Evolutionary conservation across 805 yeast species (phyloP).

Genomic region (Cyberlindnera petersonii): DNA sequence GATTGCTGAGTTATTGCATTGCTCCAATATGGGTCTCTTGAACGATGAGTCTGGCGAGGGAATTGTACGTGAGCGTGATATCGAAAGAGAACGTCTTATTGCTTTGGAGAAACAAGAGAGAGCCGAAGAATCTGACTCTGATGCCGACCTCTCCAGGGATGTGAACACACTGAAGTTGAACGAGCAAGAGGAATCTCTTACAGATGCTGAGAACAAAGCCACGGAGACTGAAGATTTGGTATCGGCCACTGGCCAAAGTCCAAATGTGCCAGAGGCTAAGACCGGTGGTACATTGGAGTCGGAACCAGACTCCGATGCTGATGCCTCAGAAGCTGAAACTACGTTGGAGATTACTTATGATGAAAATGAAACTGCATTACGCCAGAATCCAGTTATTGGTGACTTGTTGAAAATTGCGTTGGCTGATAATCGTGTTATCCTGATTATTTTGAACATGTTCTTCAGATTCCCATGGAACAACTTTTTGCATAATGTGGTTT

Average conservation of each 20-base stretch:
- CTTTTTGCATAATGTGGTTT: conserved; percentile 93
- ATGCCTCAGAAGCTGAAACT: conserved; percentile 15
- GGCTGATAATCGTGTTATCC: conserved; percentile 66
- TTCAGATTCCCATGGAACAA: conserved; percentile 94
- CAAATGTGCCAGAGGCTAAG: conserved; percentile 7
- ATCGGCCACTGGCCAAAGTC: not conserved
- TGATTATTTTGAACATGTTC: conserved; percentile 68
- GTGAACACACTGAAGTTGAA: conserved; percentile 22
- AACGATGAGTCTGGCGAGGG: conserved; percentile 73
- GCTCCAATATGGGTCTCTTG: conserved; percentile 93
- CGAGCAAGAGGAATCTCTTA: conserved; percentile 4
- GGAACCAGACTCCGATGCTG: conserved; percentile 27
- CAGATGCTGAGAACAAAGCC: conserved; percentile 18
- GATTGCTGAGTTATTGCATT: conserved; percentile 90
- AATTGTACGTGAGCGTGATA: conserved; percentile 65
- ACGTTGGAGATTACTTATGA: conserved; percentile 33
- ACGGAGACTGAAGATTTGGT: not conserved
- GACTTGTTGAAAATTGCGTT: conserved; percentile 81
- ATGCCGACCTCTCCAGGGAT: conserved; percentile 31
- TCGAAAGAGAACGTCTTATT: conserved; percentile 52
- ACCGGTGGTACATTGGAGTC: conserved; percentile 20
- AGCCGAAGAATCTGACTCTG: conserved; percentile 32
- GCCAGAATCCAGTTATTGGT: conserved; percentile 72
- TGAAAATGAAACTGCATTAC: conserved; percentile 37
- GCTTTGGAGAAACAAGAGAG: conserved; percentile 28